Base-by-base conservation (phyloP, 148 eudicot genomes). In the Silene conica region DNA sequence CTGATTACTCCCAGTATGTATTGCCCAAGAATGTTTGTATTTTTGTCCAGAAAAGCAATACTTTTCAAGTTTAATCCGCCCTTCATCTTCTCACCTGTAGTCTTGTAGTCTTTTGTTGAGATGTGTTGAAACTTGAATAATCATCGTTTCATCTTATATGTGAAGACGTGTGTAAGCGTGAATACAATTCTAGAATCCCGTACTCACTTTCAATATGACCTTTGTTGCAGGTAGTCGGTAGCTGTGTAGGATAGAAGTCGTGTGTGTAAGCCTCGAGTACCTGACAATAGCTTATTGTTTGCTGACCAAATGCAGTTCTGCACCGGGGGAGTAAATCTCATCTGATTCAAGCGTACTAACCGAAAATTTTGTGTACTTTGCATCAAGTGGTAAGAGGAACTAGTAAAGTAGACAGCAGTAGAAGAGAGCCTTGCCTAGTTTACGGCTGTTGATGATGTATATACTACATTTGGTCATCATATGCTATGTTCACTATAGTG, bases 151-250 rank as follows among this genome's bases (percentile, higher is more conserved):
- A 0, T 31, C 6, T 62, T 23, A 23, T 12, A 38, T 38, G 43
- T 38, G 43, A 38, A 38, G 43, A 38, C 8, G 43, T 62, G 66
- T 4, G 12, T 9, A 60, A 14, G 11, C 13, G 23, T 18, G 21
- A 8, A 3, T 38, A 26, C 31, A 12, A 55, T 15, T 45, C 34
- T 23, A 20, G 10, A 0, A 3, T 45, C 38, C 12, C 38, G 15
- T 26, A 28, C 70, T 50, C 58, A 25, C 50, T 28, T 41, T 18
- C 23, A 45, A 6, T 59, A 10, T 69, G 46, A 59, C 28, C 52
- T 60, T 59, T 74, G 25, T 31, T 69, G 73, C 79, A 76, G 79
- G 79, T 76, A 69, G 61, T 34, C 61, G 77, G 23, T 68, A 68
- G 54, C 65, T 8, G 74, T 61, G 19, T 61, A 76, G 74, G 45